A percentile compares a stretch with the other conserved stretches of the same genome.
phyloP scores from a whole-genome alignment of 2,329 filamentous ascomycete genomes.

The Teratosphaeria destructans region DNA sequence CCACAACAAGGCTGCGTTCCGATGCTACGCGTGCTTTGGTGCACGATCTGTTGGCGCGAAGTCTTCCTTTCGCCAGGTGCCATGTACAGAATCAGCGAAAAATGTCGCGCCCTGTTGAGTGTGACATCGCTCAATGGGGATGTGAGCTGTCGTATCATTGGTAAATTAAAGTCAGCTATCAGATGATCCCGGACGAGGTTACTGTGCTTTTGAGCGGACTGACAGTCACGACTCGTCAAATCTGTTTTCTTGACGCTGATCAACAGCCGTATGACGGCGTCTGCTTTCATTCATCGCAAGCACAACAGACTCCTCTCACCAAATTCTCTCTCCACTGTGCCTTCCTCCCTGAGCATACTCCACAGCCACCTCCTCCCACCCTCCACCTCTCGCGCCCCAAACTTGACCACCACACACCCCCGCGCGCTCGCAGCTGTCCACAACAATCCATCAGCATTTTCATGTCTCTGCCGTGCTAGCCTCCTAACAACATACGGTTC shows the following conservation, averaged over 20 bases:
- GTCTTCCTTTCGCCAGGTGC: no score
- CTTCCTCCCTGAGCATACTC: constrained; percentile 62
- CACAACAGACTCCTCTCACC: constrained; percentile 75
- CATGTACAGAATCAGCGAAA: no score
- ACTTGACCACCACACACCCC: constrained; percentile 83
- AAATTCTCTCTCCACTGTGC: constrained; percentile 59
- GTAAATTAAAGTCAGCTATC: no score
- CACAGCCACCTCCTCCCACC: constrained; percentile 71
- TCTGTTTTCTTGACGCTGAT: neutral
- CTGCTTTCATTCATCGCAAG: constrained; percentile 31
- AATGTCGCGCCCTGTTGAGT: neutral
- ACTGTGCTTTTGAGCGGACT: no score
- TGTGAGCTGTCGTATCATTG: no score
- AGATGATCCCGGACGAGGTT: no score
- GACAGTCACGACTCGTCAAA: no score
- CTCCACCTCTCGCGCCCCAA: constrained; percentile 73
- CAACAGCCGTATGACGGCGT: neutral
- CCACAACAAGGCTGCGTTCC: no score
- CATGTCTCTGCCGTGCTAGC: constrained; percentile 41
- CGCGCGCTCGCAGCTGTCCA: constrained; percentile 77
- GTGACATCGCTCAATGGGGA: neutral
- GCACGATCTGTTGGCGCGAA: no score
- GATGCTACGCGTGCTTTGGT: no score
- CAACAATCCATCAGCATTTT: constrained; percentile 52
- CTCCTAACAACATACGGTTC: constrained; percentile 6